Percentiles rank a stretch among this genome's conserved stretches.
These are phyloP conservation scores for Diplotaxis tenuifolia DNA, from an alignment of 345 rosid species.

Conservation along the genomic window DNA sequence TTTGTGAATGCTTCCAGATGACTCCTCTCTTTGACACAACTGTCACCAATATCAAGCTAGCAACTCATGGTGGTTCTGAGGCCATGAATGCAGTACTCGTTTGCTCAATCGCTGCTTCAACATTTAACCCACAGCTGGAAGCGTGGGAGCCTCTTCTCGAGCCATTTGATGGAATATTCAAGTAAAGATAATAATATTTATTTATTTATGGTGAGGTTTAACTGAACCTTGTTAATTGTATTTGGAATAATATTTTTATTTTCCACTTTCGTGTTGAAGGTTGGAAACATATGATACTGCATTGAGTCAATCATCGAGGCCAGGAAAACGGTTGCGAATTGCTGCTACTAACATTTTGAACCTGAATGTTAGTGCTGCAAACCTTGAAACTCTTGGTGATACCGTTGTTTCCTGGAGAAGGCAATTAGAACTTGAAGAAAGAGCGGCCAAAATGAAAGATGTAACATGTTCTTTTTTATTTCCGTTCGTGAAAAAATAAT, in stretches of 20 bases:
- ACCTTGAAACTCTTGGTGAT: slow-evolving; percentile 72
- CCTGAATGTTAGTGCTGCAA: slow-evolving; percentile 86
- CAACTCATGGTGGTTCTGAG: slow-evolving; percentile 85
- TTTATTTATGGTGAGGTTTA: not conserved
- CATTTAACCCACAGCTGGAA: slow-evolving; percentile 88
- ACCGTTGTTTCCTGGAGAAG: slow-evolving; percentile 89
- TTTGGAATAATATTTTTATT: slow-evolving; percentile 16
- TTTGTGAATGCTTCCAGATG: slow-evolving; percentile 59
- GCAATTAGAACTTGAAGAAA: slow-evolving; percentile 81
- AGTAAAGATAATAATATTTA: slow-evolving; percentile 48
- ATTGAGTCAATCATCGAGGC: slow-evolving; percentile 52
- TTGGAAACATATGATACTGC: slow-evolving; percentile 82
- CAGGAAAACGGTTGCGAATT: slow-evolving; percentile 80
- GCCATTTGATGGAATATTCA: slow-evolving; percentile 99
- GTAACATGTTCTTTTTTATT: slow-evolving; percentile 37
- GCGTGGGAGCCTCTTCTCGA: slow-evolving; percentile 99
- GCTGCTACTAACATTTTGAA: slow-evolving; percentile 83
- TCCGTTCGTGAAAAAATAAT: not conserved
- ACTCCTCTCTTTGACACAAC: slow-evolving; percentile 88
- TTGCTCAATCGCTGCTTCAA: slow-evolving; percentile 91
- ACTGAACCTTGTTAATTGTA: not conserved
- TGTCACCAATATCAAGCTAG: slow-evolving; percentile 89
- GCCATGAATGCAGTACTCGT: slow-evolving; percentile 96
- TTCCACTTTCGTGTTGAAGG: slow-evolving; percentile 46
- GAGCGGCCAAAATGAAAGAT: slow-evolving; percentile 72